Evolutionary conservation across 2,329 filamentous ascomycete genomes (phyloP).

Genomic region (Beauveria medogensis): DNA sequence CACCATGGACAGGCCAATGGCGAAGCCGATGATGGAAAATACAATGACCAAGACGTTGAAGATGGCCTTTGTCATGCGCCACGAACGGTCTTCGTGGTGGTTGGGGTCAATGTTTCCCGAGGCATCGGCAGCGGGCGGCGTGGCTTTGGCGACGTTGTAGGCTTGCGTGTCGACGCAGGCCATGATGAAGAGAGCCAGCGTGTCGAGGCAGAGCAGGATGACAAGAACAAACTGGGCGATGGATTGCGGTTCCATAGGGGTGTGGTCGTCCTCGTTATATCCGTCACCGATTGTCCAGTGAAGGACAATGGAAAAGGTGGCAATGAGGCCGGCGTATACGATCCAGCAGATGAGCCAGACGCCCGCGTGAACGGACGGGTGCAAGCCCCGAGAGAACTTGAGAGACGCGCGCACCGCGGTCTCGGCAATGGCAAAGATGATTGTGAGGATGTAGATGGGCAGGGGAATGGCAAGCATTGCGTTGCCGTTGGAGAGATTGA

Average conservation of each 20-base stretch:
- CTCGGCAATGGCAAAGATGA: background rate
- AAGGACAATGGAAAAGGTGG: background rate
- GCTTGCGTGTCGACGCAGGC: background rate
- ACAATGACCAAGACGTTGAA: slow-evolving; percentile 22
- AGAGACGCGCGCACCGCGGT: background rate
- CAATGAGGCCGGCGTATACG: background rate
- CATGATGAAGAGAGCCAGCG: background rate
- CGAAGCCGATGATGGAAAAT: slow-evolving; percentile 20
- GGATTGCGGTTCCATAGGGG: background rate
- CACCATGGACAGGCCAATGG: slow-evolving; percentile 20
- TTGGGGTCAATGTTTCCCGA: background rate
- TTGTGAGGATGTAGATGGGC: background rate
- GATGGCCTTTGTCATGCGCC: slow-evolving; percentile 23
- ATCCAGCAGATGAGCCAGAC: slow-evolving; percentile 8
- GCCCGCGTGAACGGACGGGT: slow-evolving; percentile 1
- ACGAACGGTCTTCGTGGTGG: slow-evolving; percentile 11
- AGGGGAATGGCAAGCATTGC: background rate
- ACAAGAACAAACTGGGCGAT: background rate
- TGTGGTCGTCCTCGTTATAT: background rate
- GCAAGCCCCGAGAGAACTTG: background rate
- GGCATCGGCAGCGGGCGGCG: background rate
- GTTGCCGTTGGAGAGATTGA: background rate
- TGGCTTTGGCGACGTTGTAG: background rate
- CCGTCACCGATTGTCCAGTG: background rate
- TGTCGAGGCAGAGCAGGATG: background rate